Percentiles rank a stretch among this genome's conserved stretches.
Conservation (phyloP, 2,329 filamentous ascomycete species). For the Alternaria angustiovoidea region DNA sequence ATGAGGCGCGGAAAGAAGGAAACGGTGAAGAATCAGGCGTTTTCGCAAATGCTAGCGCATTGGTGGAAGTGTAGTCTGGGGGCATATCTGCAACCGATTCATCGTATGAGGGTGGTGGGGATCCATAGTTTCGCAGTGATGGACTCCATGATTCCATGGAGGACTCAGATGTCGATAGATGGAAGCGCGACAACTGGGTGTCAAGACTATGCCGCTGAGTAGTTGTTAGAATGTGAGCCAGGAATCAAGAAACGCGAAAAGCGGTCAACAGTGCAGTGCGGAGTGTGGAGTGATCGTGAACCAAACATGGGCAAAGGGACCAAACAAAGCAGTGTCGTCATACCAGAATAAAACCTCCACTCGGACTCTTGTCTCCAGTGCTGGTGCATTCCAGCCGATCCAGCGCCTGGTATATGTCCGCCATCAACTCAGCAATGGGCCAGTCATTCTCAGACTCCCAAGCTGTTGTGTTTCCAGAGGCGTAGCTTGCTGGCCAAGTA, state of each 20-base stretch:
- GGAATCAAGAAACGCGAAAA: slow-evolving; percentile 9
- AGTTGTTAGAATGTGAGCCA: slow-evolving; percentile 32
- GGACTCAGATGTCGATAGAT: slow-evolving; percentile 25
- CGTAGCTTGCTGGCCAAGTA: slow-evolving; percentile 24
- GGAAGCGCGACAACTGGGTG: slow-evolving; percentile 27
- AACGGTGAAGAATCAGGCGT: slow-evolving; percentile 41
- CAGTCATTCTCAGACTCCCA: slow-evolving; percentile 37
- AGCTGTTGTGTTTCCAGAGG: slow-evolving; percentile 24
- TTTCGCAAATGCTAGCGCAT: slow-evolving; percentile 52
- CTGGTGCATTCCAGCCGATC: slow-evolving; percentile 40
- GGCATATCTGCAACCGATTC: slow-evolving; percentile 54
- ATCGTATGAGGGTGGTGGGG: slow-evolving; percentile 54
- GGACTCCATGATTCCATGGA: slow-evolving; percentile 40
- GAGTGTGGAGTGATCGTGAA: slow-evolving; percentile 22
- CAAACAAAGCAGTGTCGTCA: slow-evolving; percentile 40
- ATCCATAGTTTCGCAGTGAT: slow-evolving; percentile 25
- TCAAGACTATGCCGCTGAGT: slow-evolving; percentile 35
- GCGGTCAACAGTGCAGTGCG: slow-evolving; percentile 12
- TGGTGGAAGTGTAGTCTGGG: slow-evolving; percentile 56
- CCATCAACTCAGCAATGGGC: slow-evolving; percentile 33
- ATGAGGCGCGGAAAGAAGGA: slow-evolving; percentile 43
- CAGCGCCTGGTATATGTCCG: slow-evolving; percentile 39
- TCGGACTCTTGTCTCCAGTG: slow-evolving; percentile 26
- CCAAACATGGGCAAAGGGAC: slow-evolving; percentile 29
- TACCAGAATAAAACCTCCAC: slow-evolving; percentile 42